Base-by-base conservation (phyloP, 306 rosid genomes). In the Ammopiptanthus mongolicus region DNA sequence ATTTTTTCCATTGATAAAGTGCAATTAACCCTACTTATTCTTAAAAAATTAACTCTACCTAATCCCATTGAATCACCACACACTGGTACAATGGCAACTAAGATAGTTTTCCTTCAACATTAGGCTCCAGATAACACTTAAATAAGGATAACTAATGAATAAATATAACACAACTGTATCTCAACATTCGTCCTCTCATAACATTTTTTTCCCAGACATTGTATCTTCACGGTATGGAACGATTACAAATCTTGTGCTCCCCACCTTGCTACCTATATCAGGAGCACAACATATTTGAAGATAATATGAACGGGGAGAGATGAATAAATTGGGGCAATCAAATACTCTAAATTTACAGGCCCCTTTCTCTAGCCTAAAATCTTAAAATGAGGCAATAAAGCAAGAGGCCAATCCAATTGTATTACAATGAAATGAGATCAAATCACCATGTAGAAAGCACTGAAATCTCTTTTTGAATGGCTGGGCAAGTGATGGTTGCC, bases 311-410 rank as follows among this genome's bases (percentile, higher is more conserved):
- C 82, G 83, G 79, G 78, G 82, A 77, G 58, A 62, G 85, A 81
- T 71, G 81, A 81, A 86, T 83, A 84, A 86, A 87, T 82, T 86
- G 81, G 60, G 72, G 59, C 69, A 82, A 85, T 77, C 80, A 77
- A 80, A 74, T 81, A 75, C 86, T 82, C 88, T 65, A 75, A 80
- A 91, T 87, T 84, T 85, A 88, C 92, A 91, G 84, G 91, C 94
- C 93, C 80, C 90, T 82, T 74, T 82, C 84, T 80, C 83, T 62
- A 81, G 87, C 94, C 97, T 87, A 87, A 87, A 85, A 88, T 87
- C 85, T 78, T 87, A 80, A 88, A 84, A 78, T 31, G 75, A 87
- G 94, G 92, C 86, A 59, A 65, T 62, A 76, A 81, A 85, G 85
- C 75, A 77, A 85, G 88, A 84, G 90, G 92, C 84, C 90, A 88